Evolutionary conservation across 805 yeast genomes (phyloP).

Genomic region (Candida tallmaniae): DNA sequence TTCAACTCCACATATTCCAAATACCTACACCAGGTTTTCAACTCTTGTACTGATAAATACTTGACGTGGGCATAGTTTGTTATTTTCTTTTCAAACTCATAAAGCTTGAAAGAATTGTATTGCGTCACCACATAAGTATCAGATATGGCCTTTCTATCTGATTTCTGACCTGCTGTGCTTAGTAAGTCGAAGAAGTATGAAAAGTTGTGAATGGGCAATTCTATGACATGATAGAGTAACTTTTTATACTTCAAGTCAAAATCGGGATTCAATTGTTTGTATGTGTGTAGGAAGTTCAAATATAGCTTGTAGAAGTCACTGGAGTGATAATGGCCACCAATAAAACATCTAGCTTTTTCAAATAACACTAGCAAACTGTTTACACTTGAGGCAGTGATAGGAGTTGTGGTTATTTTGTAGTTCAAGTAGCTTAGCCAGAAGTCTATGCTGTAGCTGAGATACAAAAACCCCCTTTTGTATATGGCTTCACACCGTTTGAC

Average conservation of each 20-base stretch:
- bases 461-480: conserved; percentile 34
- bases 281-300: conserved; percentile 36
- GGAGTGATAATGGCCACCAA: conserved; percentile 51
- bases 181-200: conserved; percentile 41
- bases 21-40: conserved; percentile 57
- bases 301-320: conserved; percentile 50
- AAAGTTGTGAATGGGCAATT: conserved; percentile 54
- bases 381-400: conserved; percentile 17
- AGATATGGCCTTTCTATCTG: conserved; percentile 39
- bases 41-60: conserved; percentile 38
- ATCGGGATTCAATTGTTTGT: conserved; percentile 20
- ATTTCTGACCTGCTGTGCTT: conserved; percentile 27
- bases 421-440: conserved; percentile 49
- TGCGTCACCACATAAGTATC: conserved; percentile 57
- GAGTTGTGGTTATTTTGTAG: conserved; percentile 32
- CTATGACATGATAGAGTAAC: conserved; percentile 46
- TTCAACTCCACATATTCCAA: conserved; percentile 48
- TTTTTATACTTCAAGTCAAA: conserved; percentile 27
- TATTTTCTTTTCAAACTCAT: conserved; percentile 44
- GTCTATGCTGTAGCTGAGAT: conserved; percentile 41
- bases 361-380: conserved; percentile 31
- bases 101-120: conserved; percentile 46
- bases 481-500: conserved; percentile 32
- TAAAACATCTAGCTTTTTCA: conserved; percentile 42
- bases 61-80: conserved; percentile 35